Evolutionary conservation across 768 basidiomycete genomes (phyloP), one percentile per base, ranked within the genome.

Genomic region (Kondoa subrosea): DNA sequence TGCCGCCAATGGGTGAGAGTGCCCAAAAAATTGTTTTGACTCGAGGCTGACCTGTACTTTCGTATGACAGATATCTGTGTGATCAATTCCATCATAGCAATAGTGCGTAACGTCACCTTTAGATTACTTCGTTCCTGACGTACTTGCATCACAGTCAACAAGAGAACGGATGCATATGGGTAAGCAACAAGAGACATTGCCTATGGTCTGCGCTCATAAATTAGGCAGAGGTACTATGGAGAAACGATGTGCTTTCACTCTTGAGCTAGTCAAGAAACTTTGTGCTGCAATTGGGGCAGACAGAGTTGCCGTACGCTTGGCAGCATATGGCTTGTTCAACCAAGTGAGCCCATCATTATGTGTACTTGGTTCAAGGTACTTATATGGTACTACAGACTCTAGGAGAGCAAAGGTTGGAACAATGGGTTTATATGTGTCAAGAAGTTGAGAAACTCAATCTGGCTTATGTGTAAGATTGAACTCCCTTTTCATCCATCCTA

Each of bases 251-350:
- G 78, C 81, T 34, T 86, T 88, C 73, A 72, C 76, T 0, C 76
- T 85, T 12, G 83, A 85, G 68, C 77, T 84, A 27, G 71, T 83
- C 2, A 78, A 81, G 40, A 82, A 82, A 2, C 74, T 86, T 0
- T 78, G 77, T 1, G 74, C 79, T 0, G 80, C 81, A 1, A 77
- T 87, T 32, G 86, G 86, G 0, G 73, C 78, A 32, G 80, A 82
- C 26, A 78, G 79, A n/a, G 79, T 82, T 1, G 83, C 77, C 0
- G 77, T 87, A 32, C 79, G 86, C 4, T 56, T 87, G 32, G 68
- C 85, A 83, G 1, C 70, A 0, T 67, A 74, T 33, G 67, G 66
- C 26, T 56, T 67, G 29, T 74, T 74, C 73, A 78, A 74, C 77
- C 75, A 63, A n/a, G 61, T 32, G 33, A 63, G 61, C 21, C 8